phyloP scores from a whole-genome alignment of 257 asterid species.

The Eucommia ulmoides region DNA sequence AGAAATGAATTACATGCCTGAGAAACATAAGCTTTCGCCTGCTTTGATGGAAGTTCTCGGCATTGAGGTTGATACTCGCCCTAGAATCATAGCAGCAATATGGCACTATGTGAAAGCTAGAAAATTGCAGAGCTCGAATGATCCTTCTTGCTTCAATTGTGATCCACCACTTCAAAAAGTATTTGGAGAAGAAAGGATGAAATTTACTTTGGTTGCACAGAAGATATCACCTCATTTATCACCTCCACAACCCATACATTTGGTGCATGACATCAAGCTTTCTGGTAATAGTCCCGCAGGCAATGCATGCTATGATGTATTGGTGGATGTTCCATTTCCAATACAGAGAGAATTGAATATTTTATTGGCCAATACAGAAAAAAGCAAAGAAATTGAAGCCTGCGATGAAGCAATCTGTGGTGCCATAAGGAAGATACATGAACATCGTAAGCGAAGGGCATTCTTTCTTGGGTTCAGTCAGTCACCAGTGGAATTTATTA shows the following conservation, averaged over 20 bases:
- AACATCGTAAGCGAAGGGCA: conserved; percentile 83
- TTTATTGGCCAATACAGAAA: conserved; percentile 80
- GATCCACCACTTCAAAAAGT: conserved; percentile 86
- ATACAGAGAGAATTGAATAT: conserved; percentile 84
- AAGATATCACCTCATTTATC: conserved; percentile 64
- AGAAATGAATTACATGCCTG: conserved; percentile 88
- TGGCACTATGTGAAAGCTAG: conserved; percentile 97
- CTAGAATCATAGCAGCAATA: conserved; percentile 78
- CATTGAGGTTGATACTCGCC: conserved; percentile 85
- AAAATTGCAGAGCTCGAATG: conserved; percentile 75
- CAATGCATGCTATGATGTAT: conserved; percentile 83
- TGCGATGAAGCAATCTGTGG: conserved; percentile 91
- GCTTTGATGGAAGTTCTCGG: conserved; percentile 77
- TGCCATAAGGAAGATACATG: conserved; percentile 88
- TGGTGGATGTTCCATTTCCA: conserved; percentile 87
- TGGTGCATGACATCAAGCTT: conserved; percentile 84
- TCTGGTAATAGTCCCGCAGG: conserved; percentile 82
- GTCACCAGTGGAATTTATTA: conserved; percentile 88
- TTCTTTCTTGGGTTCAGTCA: conserved; percentile 98
- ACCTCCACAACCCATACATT: conserved; percentile 87
- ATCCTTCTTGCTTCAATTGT: conserved; percentile 76
- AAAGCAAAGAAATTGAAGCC: conserved; percentile 79
- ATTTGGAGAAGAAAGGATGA: conserved; percentile 62
- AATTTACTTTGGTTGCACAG: conserved; percentile 79
- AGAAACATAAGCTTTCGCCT: conserved; percentile 73